These are phyloP conservation scores for Entomortierella lignicola DNA, from an alignment of 192 early-diverging fungal genomes.

Conservation along the genomic window DNA sequence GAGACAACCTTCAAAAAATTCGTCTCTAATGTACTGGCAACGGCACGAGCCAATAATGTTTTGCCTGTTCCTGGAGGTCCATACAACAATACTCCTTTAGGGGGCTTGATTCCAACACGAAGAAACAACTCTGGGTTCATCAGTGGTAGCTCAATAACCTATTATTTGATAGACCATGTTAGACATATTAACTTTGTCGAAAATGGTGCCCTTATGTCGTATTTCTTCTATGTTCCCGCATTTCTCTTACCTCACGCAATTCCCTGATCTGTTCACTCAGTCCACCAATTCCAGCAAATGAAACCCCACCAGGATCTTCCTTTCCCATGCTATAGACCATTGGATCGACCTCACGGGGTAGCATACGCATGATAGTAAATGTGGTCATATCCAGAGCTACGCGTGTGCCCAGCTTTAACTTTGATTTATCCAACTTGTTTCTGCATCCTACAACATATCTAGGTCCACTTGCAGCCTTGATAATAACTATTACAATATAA, in stretches of 20 bases:
- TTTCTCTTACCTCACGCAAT: constrained; percentile 77
- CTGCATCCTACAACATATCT: constrained; percentile 99
- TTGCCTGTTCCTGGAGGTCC: constrained; percentile 99
- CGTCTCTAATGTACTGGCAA: constrained; percentile 96
- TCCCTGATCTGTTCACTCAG: constrained; percentile 97
- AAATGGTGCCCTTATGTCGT: too few species aligned
- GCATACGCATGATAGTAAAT: constrained; percentile 98
- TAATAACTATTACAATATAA: constrained; percentile 77
- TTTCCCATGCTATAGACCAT: constrained; percentile 99
- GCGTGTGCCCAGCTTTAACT: constrained; percentile 95
- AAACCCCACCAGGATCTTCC: constrained; percentile 94
- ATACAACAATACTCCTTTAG: constrained; percentile 97
- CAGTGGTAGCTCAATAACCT: constrained; percentile 98
- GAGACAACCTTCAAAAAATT: constrained; percentile 99
- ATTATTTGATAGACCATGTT: neutral
- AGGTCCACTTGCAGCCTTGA: constrained; percentile 96
- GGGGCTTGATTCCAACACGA: constrained; percentile 97
- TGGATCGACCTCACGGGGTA: constrained; percentile 98
- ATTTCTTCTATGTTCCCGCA: too few species aligned
- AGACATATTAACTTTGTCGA: too few species aligned
- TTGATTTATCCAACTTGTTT: constrained; percentile 92
- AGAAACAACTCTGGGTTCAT: constrained; percentile 99
- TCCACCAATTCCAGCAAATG: constrained; percentile 98
- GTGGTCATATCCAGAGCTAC: constrained; percentile 99
- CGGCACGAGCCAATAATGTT: constrained; percentile 95